Base-by-base conservation (phyloP, 176 grass and related monocot genomes). In the Ananas comosus region DNA sequence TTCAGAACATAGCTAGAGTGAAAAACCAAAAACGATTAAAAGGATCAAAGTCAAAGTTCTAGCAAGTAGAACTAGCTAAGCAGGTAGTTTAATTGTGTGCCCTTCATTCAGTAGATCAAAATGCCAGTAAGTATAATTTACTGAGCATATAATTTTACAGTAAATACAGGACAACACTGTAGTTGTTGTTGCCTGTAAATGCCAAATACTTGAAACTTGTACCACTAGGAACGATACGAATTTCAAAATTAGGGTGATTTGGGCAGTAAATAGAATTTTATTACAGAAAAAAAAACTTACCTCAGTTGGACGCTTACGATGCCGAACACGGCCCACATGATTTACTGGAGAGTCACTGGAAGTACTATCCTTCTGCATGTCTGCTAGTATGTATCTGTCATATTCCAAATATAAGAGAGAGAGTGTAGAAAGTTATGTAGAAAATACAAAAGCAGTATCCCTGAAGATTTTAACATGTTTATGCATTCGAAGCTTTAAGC, bases 311-410 rank as follows among this genome's bases (percentile, higher is more conserved):
- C 83, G 77, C 68, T 85, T 85, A 10, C 83, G 76, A 75, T 85
- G 83, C 56, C 83, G 76, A 70, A 76, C 21, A 16, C 63, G 72
- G 12, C 78, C 83, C 72, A 70, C 65, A 76, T 85, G 67, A 71
- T 63, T 80, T 33, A 61, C 51, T 73, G 82, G 54, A 80, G 72
- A 72, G 13, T 85, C 78, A 72, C 21, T 59, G 50, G 77, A 85
- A 63, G 27, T 71, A n/a, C 48, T 80, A 51, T 80, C 78, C 75
- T 80, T 85, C 70, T 74, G 66, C 83, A 85, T 85, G 65, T 70
- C 65, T 51, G 13, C 48, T 47, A 79, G 13, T 72, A 27, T 72
- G 2, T 71, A 79, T 72, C 3, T 79, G 51, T 28, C 0, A 72
- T 71, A 79, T 61, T 19, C 17, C 56, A 61, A 61, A n/a, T 18